phyloP scores from a whole-genome alignment of 2,329 filamentous ascomycete genomes.

The Amylocarpus encephaloides region DNA sequence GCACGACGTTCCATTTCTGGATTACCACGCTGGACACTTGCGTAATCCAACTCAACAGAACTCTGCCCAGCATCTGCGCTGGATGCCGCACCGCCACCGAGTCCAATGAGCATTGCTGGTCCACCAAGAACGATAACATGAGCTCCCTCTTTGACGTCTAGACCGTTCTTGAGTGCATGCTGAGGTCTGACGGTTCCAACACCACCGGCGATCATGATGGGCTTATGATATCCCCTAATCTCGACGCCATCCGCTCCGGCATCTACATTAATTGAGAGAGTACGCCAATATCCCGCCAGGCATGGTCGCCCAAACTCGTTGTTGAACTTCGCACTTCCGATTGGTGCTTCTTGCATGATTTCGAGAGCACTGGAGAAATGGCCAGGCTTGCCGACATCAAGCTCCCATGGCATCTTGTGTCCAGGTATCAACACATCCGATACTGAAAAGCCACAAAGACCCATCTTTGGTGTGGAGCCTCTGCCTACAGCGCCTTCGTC shows the following conservation, averaged over 20 bases:
- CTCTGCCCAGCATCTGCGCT: conserved; percentile 83
- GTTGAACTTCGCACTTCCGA: conserved; percentile 92
- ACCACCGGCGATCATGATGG: conserved; percentile 96
- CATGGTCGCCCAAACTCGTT: conserved; percentile 94
- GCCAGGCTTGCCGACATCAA: conserved; percentile 79
- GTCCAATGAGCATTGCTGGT: conserved; percentile 94
- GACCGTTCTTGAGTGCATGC: conserved; percentile 78
- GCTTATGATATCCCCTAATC: conserved; percentile 91
- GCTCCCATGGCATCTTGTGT: conserved; percentile 78
- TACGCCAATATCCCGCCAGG: conserved; percentile 85
- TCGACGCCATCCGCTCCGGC: conserved; percentile 55
- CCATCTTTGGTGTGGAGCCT: conserved; percentile 88
- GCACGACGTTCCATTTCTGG: conserved; percentile 92
- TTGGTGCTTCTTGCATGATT: conserved; percentile 96
- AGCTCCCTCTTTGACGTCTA: conserved; percentile 76
- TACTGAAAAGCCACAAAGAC: conserved; percentile 87
- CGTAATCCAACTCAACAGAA: conserved; percentile 89
- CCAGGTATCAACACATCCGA: conserved; percentile 89
- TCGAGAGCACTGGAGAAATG: conserved; percentile 93
- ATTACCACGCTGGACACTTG: conserved; percentile 94
- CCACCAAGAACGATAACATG: conserved; percentile 90
- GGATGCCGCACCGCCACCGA: conserved; percentile 91
- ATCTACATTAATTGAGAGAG: conserved; percentile 65
- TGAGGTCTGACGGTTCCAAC: conserved; percentile 87
- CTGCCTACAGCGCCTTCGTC: conserved; percentile 92